These are phyloP conservation scores for Ascochyta lentis DNA, from an alignment of 2,329 filamentous ascomycete genomes.

Conservation along the genomic window DNA sequence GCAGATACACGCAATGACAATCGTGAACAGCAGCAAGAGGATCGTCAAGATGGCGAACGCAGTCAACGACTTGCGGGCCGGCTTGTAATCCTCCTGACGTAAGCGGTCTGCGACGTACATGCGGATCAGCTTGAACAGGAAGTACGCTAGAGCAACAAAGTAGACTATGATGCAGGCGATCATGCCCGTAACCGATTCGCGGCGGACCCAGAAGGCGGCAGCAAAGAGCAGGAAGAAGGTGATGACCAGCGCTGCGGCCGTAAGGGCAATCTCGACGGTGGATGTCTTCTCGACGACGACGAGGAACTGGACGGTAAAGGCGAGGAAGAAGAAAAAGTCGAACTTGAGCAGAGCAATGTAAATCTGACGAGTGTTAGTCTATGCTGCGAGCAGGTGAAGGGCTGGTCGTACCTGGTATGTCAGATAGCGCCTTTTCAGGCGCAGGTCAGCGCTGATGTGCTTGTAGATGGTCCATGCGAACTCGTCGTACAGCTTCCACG, in stretches of 20 bases:
- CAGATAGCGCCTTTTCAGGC: slow-evolving; percentile 95
- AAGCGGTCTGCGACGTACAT: slow-evolving; percentile 75
- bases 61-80: slow-evolving; percentile 84
- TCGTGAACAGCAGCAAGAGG: slow-evolving; percentile 84
- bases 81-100: slow-evolving; percentile 66
- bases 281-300: slow-evolving; percentile 78
- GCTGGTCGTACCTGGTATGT: slow-evolving; percentile 82
- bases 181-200: slow-evolving; percentile 83
- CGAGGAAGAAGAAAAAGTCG: slow-evolving; percentile 99
- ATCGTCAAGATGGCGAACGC: slow-evolving; percentile 95
- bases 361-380: slow-evolving; percentile 65
- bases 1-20: slow-evolving; percentile 84
- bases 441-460: slow-evolving; percentile 95
- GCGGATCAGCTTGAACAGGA: slow-evolving; percentile 96
- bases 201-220: slow-evolving; percentile 83
- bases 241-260: slow-evolving; percentile 86
- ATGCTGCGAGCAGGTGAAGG: not conserved
- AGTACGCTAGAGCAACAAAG: slow-evolving; percentile 88
- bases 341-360: slow-evolving; percentile 98
- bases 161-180: slow-evolving; percentile 80
- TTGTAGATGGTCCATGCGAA: slow-evolving; percentile 99
- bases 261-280: slow-evolving; percentile 81
- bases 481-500: slow-evolving; percentile 97
- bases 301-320: slow-evolving; percentile 97
- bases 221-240: slow-evolving; percentile 87